Evolutionary conservation across 2,329 filamentous ascomycete genomes (phyloP).

Genomic region (Hysterium pulicare): DNA sequence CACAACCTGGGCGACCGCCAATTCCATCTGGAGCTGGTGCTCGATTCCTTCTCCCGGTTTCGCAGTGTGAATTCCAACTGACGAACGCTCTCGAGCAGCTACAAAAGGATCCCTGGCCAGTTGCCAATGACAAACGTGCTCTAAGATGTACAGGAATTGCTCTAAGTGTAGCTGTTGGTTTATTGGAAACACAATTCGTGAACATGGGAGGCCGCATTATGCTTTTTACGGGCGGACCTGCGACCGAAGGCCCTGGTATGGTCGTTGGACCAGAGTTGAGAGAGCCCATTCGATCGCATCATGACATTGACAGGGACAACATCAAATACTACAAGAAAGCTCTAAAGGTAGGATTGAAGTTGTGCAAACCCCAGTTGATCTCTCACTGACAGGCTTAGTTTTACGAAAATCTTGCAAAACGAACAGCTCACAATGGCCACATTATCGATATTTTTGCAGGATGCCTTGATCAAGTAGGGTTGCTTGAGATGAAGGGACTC

Average conservation of each 20-base stretch:
- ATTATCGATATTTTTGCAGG: slow-evolving; percentile 97
- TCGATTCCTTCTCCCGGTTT: slow-evolving; percentile 88
- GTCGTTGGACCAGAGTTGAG: slow-evolving; percentile 93
- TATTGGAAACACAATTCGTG: slow-evolving; percentile 92
- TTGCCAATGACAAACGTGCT: slow-evolving; percentile 86
- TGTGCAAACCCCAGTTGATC: background rate
- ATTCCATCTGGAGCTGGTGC: slow-evolving; percentile 73
- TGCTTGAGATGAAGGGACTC: slow-evolving; percentile 96
- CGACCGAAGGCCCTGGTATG: slow-evolving; percentile 94
- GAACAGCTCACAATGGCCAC: slow-evolving; percentile 93
- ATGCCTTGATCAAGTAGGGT: slow-evolving; percentile 93
- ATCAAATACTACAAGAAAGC: slow-evolving; percentile 99
- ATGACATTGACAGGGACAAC: slow-evolving; percentile 97
- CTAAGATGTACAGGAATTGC: slow-evolving; percentile 93
- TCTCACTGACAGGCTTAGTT: slow-evolving; percentile 55
- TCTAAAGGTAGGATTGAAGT: slow-evolving; percentile 63
- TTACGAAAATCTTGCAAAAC: slow-evolving; percentile 90
- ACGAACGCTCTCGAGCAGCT: slow-evolving; percentile 93
- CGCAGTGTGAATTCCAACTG: slow-evolving; percentile 95
- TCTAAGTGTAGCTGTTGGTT: slow-evolving; percentile 87
- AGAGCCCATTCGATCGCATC: slow-evolving; percentile 95
- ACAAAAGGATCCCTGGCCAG: slow-evolving; percentile 96
- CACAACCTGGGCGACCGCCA: slow-evolving; percentile 69
- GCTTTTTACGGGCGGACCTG: slow-evolving; percentile 92
- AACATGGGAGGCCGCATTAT: slow-evolving; percentile 94